Conservation (phyloP, 75 land plant species). For the Isoetes taiwanensis region DNA sequence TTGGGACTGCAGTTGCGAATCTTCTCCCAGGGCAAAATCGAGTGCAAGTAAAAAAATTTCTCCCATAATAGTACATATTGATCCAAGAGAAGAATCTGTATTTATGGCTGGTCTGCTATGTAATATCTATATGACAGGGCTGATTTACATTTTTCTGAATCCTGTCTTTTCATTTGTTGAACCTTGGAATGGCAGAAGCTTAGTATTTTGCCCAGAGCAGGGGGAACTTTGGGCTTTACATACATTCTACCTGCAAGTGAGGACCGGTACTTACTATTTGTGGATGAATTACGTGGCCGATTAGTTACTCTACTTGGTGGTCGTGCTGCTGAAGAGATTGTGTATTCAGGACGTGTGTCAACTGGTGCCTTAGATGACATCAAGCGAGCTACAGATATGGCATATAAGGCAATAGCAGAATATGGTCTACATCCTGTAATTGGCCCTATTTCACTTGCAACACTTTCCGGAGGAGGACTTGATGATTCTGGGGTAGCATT, state of each 20-base stretch:
- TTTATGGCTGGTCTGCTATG: not conserved
- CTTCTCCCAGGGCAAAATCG: conserved; percentile 83
- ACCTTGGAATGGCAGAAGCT: conserved; percentile 48
- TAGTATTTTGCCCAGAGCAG: conserved; percentile 91
- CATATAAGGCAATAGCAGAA: conserved; percentile 95
- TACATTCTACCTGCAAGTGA: conserved; percentile 88
- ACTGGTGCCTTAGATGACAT: conserved; percentile 99
- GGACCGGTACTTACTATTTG: conserved; percentile 87
- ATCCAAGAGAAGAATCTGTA: not conserved
- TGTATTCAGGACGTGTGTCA: conserved; percentile 86
- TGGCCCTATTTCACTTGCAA: conserved; percentile 78
- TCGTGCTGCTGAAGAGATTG: conserved; percentile 95
- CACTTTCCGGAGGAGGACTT: conserved; percentile 86
- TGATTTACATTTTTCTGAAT: not conserved
- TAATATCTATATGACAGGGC: not conserved
- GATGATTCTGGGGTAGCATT: conserved; percentile 78
- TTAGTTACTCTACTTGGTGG: conserved; percentile 97
- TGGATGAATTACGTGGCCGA: conserved; percentile 94
- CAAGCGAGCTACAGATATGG: conserved; percentile 91
- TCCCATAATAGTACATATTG: not conserved
- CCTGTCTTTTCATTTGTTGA: not conserved
- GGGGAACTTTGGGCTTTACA: conserved; percentile 94
- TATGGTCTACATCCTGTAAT: conserved; percentile 79
- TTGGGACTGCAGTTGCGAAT: conserved; percentile 94
- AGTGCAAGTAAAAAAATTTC: conserved; percentile 55